phyloP scores from a whole-genome alignment of 2,329 filamentous ascomycete genomes.

The Hymenoscyphus infarciens region DNA sequence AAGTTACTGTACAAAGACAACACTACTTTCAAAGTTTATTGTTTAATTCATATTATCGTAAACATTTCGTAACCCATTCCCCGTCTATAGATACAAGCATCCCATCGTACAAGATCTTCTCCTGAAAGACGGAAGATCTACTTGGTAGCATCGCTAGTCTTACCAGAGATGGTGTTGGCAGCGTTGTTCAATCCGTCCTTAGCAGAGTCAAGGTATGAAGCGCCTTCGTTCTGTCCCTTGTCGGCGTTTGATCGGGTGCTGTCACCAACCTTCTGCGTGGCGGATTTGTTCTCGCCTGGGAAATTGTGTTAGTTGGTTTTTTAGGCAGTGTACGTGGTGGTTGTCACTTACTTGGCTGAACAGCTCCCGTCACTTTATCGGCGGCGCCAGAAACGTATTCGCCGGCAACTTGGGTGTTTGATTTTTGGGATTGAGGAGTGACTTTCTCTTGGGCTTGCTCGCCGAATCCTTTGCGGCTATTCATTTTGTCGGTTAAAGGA shows the following conservation, averaged over 20 bases:
- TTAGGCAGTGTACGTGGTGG: not conserved
- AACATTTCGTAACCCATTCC: not conserved
- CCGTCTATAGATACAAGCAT: not conserved
- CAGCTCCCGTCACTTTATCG: slow-evolving; percentile 44
- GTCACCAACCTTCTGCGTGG: slow-evolving; percentile 44
- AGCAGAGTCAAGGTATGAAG: slow-evolving; percentile 39
- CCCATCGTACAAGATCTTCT: not conserved
- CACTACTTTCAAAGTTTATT: not conserved
- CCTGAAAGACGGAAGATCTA: not conserved
- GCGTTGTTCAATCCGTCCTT: slow-evolving; percentile 39
- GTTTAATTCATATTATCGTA: not conserved
- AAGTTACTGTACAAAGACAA: not conserved
- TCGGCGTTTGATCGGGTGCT: slow-evolving; percentile 40
- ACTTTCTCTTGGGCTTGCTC: slow-evolving; percentile 48
- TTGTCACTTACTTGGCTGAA: slow-evolving; percentile 41
- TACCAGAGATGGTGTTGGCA: slow-evolving; percentile 14
- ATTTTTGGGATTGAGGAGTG: slow-evolving; percentile 53
- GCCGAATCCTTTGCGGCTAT: slow-evolving; percentile 46
- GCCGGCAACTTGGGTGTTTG: slow-evolving; percentile 37
- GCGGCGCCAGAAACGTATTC: slow-evolving; percentile 43
- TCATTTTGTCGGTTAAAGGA: slow-evolving; percentile 10
- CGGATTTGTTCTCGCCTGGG: slow-evolving; percentile 5
- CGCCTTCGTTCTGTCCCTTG: slow-evolving; percentile 40
- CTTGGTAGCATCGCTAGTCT: slow-evolving; percentile 9
- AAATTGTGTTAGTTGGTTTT: not conserved